Conservation (phyloP, 371 early-diverging fungal species). For the Mucor mucedo region DNA sequence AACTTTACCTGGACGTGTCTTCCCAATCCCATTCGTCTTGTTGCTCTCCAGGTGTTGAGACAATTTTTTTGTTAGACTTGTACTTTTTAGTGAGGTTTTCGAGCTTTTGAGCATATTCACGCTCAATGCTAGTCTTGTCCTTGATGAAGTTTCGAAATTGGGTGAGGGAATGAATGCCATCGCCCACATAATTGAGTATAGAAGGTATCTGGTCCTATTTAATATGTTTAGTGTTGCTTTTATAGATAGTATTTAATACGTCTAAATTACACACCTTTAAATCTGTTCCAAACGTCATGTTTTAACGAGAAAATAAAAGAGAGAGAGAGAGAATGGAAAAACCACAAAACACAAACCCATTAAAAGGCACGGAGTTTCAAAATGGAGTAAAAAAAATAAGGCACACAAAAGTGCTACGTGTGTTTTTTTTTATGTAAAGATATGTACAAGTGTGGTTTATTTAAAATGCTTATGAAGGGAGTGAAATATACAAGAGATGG, state of each 20-base stretch:
- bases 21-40: conserved; percentile 46
- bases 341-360: neutral
- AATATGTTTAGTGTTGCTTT: neutral
- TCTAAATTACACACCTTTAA: conserved; percentile 13
- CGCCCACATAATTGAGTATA: conserved; percentile 60
- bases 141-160: conserved; percentile 79
- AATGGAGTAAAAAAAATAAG: neutral
- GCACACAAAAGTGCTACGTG: too few species aligned
- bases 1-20: conserved; percentile 38
- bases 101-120: conserved; percentile 77
- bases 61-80: conserved; percentile 25
- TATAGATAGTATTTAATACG: too few species aligned
- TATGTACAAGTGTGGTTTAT: conserved; percentile 4
- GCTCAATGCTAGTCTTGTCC: conserved; percentile 75
- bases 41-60: conserved; percentile 4
- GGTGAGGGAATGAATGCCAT: conserved; percentile 64
- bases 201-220: conserved; percentile 62
- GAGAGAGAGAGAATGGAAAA: conserved; percentile 9
- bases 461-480: neutral
- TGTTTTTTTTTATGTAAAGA: neutral
- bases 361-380: neutral
- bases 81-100: conserved; percentile 73
- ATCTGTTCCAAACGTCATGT: conserved; percentile 31
- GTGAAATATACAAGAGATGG: neutral
- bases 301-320: conserved; percentile 2